A percentile compares a stretch with the other conserved stretches of the same genome.
Conservation (phyloP, 768 basidiomycete species). For the Rhodotorula paludigena region DNA sequence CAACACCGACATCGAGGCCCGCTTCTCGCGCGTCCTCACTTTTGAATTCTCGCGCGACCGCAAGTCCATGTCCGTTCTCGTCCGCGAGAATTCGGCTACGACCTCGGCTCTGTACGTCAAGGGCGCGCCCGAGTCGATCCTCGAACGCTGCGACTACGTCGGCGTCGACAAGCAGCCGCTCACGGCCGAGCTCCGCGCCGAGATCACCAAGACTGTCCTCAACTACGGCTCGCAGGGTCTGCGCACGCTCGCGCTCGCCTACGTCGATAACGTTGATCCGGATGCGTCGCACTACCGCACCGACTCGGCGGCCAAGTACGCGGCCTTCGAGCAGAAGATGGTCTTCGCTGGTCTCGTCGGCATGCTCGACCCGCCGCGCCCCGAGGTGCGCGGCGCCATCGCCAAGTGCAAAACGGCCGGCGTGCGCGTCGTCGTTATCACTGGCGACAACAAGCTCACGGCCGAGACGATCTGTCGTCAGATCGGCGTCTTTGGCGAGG, state of each 20-base stretch:
- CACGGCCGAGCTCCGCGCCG: conserved; percentile 57
- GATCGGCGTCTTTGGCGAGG: conserved; percentile 82
- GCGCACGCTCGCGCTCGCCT: conserved; percentile 86
- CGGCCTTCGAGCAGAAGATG: conserved; percentile 82
- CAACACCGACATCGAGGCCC: conserved; percentile 72
- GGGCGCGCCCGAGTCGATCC: conserved; percentile 90
- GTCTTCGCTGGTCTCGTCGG: conserved; percentile 93
- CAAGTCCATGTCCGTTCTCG: conserved; percentile 98
- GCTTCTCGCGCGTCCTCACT: conserved; percentile 74
- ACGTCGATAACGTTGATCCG: conserved; percentile 68
- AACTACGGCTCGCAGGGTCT: conserved; percentile 76
- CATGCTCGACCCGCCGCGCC: conserved; percentile 96
- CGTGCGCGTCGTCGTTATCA: conserved; percentile 93
- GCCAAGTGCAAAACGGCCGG: conserved; percentile 87
- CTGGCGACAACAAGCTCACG: conserved; percentile 95
- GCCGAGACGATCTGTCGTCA: conserved; percentile 95
- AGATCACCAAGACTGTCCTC: conserved; percentile 62
- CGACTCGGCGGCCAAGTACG: conserved; percentile 71
- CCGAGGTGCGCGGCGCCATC: conserved; percentile 80
- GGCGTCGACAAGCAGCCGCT: conserved; percentile 53
- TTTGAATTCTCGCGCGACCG: conserved; percentile 98
- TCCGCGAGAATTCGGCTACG: conserved; percentile 56
- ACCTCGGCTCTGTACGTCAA: conserved; percentile 81
- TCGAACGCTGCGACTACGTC: conserved; percentile 77
- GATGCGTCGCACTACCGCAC: conserved; percentile 77